These are phyloP conservation scores for Podaxis pistillaris DNA, from an alignment of 768 basidiomycete genomes.

Conservation along the genomic window DNA sequence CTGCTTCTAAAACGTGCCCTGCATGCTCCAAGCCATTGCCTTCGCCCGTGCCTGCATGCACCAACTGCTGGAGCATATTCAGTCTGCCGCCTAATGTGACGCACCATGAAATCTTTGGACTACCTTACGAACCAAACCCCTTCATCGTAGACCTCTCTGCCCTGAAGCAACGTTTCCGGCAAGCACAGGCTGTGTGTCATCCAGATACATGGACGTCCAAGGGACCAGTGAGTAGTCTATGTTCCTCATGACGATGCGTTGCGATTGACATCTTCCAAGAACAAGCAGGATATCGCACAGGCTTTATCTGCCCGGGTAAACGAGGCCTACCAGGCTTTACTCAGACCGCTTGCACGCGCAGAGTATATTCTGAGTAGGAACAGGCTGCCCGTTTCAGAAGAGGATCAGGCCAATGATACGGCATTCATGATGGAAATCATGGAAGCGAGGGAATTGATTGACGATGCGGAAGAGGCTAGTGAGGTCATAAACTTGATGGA, in stretches of 20 bases:
- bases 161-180: slow-evolving; percentile 65
- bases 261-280: slow-evolving; percentile 30
- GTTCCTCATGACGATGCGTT: slow-evolving; percentile 3
- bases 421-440: slow-evolving; percentile 75
- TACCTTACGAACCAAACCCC: slow-evolving; percentile 62
- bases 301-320: slow-evolving; percentile 75
- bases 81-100: slow-evolving; percentile 51
- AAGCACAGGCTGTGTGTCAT: slow-evolving; percentile 76
- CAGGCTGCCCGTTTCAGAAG: slow-evolving; percentile 58
- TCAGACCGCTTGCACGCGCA: slow-evolving; percentile 70
- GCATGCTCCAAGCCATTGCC: slow-evolving; percentile 60
- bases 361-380: slow-evolving; percentile 77
- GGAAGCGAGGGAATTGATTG: slow-evolving; percentile 75
- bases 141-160: slow-evolving; percentile 63
- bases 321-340: slow-evolving; percentile 74
- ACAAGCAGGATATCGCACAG: slow-evolving; percentile 58
- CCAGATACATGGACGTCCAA: slow-evolving; percentile 82
- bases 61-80: slow-evolving; percentile 66
- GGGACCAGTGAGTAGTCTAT: slow-evolving; percentile 46
- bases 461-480: slow-evolving; percentile 50
- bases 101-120: slow-evolving; percentile 68
- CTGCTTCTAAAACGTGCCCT: slow-evolving; percentile 41
- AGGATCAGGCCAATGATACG: slow-evolving; percentile 69
- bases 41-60: slow-evolving; percentile 72
- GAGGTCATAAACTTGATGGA: slow-evolving; percentile 51